Evolutionary conservation across 2,329 filamentous ascomycete species (phyloP).

Genomic region (Clarireedia paspali): DNA sequence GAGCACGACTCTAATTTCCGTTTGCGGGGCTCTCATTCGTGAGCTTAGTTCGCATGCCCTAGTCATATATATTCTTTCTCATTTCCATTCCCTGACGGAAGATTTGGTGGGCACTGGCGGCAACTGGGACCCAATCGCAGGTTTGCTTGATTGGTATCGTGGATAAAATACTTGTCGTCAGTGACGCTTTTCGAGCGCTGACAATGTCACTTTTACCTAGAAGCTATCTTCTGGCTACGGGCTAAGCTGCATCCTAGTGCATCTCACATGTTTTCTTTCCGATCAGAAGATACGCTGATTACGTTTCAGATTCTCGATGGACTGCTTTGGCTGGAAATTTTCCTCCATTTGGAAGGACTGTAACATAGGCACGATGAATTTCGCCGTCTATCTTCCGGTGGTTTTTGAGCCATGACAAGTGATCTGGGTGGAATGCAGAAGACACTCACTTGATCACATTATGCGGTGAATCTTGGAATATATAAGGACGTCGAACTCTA

Average conservation of each 20-base stretch:
- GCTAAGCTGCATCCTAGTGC: neutral
- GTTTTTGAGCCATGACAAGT: conserved; percentile 1
- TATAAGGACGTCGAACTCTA: neutral
- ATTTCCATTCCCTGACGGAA: neutral
- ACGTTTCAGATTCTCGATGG: neutral
- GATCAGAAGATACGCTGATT: conserved; percentile 5
- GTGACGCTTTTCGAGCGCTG: no score
- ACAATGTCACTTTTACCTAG: neutral
- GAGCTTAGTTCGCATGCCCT: neutral
- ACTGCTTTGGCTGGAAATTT: neutral
- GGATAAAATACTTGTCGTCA: no score
- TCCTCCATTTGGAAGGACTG: neutral
- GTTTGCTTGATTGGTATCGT: neutral
- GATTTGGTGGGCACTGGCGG: neutral
- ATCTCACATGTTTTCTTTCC: conserved; percentile 3
- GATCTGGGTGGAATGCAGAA: neutral
- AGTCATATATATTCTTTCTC: neutral
- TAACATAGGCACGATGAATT: neutral
- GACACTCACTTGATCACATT: neutral
- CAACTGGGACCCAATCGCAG: neutral
- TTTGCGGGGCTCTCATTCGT: neutral
- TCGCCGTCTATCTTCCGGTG: neutral
- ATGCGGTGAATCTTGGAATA: neutral
- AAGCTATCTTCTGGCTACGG: neutral
- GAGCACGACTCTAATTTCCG: neutral